Base-by-base conservation (phyloP, 192 early-diverging fungal species). In the Gaertneriomyces semiglobifer region DNA sequence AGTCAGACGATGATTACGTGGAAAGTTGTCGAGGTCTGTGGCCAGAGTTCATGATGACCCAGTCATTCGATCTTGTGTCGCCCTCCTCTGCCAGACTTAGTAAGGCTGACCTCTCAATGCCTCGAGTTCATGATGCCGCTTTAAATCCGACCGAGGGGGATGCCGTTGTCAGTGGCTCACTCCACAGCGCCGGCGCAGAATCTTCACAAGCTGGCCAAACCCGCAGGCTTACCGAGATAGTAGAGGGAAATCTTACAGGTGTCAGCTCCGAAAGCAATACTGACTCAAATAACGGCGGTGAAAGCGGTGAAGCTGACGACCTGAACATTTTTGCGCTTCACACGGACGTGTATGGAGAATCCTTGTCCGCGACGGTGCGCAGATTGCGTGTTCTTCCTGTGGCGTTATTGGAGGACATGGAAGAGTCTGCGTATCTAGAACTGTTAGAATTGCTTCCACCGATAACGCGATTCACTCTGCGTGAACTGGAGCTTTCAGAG, bases 381-480 rank as follows among this genome's bases (percentile, higher is more conserved):
- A 58, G 77, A 4, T 56, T 65, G 16, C 65, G 66, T 20, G 48
- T 62, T 12, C 59, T 82, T 19, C 76, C 81, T 18, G 41, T 64
- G 41, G 8, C 63, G 9, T 47, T 83, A 4, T 56, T 80, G 41
- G 65, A 75, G 38, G 66, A 71, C 5, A 38, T 72, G 45, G 77
- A 77, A 20, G 81, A 83, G 50, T 25, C 62, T 8, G 69, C 66
- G 19, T 79, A 78, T 55, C 20, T 77, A 57, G 72, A 77, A 53
- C 57, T 81, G 4, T 50, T 81, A 3, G 48, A 67, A 62, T 44
- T 76, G 61, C 74, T 85, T 25, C 91, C 92, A 0, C 88, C 92
- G 1, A 85, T 94, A 61, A 94, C 88, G 58, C 78, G 90, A n/a
- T 90, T 90, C 58, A 93, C 93, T 0, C 77, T 96, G 60, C 84